Evolutionary conservation across 2,329 filamentous ascomycete genomes (phyloP), one percentile per base, ranked within the genome.

Genomic region (Diaporthe sp.): DNA sequence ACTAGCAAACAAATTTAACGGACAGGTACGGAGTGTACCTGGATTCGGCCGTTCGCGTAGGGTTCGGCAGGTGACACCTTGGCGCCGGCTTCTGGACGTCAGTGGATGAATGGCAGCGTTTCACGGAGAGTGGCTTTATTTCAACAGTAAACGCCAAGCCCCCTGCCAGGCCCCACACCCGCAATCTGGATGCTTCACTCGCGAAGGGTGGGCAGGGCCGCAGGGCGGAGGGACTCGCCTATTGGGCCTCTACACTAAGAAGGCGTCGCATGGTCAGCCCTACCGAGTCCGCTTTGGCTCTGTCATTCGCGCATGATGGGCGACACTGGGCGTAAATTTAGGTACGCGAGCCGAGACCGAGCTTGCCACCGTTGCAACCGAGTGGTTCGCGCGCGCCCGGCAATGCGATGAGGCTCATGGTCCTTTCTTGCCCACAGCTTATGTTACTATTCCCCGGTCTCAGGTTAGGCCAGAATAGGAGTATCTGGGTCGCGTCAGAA

Each of bases 41-140:
- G 65, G 65, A 42, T 70, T 10, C 65, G 65, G 65, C 65, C 47
- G 31, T 20, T 20, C 47, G 65, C 47, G 31, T 9, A 42, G 47
- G 65, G 25, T 42, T 53, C 47, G 49, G 65, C 49, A 70, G 65
- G 34, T 70, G 49, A 42, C 49, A 53, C 31, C 65, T 70, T 70
- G 65, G 65, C 65, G n/a, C 49, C 61, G 42, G 61, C 61, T 31
- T 31, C 31, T 31, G 31, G 31, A 31, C 31, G 31, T 31, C 31
- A 31, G 31, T 22, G 55, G 55, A 17, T 58, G 60, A 53, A 10
- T 70, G 65, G 34, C 65, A 70, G 65, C 65, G 65, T 70, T 70
- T 70, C 65, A 70, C 49, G 49, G 34, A 70, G 47, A 70, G 65
- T 70, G 65, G 34, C 34, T 70, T 70, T 55, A 55, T 70, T 70